phyloP scores from a whole-genome alignment of 371 early-diverging fungal genomes.

The Ecytonucleospora hepatopenaei region DNA sequence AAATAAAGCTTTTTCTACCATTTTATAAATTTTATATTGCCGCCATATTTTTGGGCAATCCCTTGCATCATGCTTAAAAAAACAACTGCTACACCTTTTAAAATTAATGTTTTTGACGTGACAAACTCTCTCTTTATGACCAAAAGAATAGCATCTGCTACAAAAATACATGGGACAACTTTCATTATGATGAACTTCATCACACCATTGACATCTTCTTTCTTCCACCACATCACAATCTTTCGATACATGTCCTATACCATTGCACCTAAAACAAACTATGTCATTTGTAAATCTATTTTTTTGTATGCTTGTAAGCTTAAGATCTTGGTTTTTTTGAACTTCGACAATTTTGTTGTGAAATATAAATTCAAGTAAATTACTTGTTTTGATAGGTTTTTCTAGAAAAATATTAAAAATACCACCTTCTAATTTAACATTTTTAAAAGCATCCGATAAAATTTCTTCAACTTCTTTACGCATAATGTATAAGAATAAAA shows the following conservation, averaged over 20 bases:
- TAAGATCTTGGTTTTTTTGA: not conserved
- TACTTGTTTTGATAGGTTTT: slow-evolving; percentile 1
- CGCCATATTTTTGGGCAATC: slow-evolving; percentile 23
- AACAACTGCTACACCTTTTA: slow-evolving; percentile 6
- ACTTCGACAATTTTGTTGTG: slow-evolving; percentile 6
- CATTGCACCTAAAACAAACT: slow-evolving; percentile 11
- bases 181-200: not conserved
- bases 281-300: not conserved
- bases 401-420: not conserved
- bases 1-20: slow-evolving; percentile 3
- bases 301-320: not conserved
- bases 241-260: slow-evolving; percentile 8
- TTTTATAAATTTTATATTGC: slow-evolving; percentile 14
- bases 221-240: slow-evolving; percentile 2
- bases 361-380: slow-evolving; percentile 20
- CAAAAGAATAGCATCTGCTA: slow-evolving; percentile 3
- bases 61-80: not conserved
- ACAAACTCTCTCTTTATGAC: slow-evolving; percentile 4
- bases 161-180: slow-evolving; percentile 7
- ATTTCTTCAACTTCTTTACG: not conserved
- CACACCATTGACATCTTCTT: slow-evolving; percentile 9
- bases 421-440: not conserved
- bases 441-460: not conserved
- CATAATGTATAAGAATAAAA: not conserved
- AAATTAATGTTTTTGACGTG: not conserved